phyloP scores from a whole-genome alignment of 805 yeast species.

The Cyberlindnera euphorbiae region DNA sequence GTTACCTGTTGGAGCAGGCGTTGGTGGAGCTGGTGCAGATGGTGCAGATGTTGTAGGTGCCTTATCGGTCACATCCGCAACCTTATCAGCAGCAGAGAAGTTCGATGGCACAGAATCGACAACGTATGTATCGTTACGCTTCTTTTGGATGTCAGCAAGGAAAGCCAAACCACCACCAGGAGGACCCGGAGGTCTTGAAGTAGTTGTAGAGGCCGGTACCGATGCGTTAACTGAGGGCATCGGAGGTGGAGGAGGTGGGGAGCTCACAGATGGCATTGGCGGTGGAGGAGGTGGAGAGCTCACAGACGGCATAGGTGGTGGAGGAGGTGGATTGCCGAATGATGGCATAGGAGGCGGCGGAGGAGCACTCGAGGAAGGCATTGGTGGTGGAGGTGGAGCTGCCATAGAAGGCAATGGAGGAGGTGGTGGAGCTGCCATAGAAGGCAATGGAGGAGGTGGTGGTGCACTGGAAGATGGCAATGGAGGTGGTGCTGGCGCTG shows the following conservation, averaged over 20 bases:
- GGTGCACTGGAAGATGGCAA: conserved; percentile 28
- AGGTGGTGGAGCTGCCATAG: conserved; percentile 28
- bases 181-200: conserved; percentile 20
- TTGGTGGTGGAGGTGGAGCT: conserved; percentile 17
- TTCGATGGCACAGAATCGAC: conserved; percentile 35
- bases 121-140: conserved; percentile 46
- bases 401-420: conserved; percentile 22
- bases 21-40: conserved; percentile 13
- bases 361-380: conserved; percentile 10
- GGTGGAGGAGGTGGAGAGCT: conserved; percentile 18
- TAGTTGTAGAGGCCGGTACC: conserved; percentile 7
- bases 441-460: conserved; percentile 23
- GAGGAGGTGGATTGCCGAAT: conserved; percentile 5
- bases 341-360: conserved; percentile 10
- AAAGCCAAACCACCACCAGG: conserved; percentile 46
- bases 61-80: conserved; percentile 22
- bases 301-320: no score
- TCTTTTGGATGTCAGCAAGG: conserved; percentile 52
- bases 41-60: conserved; percentile 20
- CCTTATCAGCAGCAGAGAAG: conserved; percentile 21
- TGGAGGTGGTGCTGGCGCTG: conserved; percentile 19
- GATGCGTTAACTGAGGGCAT: conserved; percentile 15
- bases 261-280: conserved; percentile 20
- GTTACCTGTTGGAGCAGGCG: conserved; percentile 13
- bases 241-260: conserved; percentile 24